Evolutionary conservation across 202 grass and related monocot species (phyloP), one percentile per base, ranked within the genome.

Genomic region (Saccharum hybrid): DNA sequence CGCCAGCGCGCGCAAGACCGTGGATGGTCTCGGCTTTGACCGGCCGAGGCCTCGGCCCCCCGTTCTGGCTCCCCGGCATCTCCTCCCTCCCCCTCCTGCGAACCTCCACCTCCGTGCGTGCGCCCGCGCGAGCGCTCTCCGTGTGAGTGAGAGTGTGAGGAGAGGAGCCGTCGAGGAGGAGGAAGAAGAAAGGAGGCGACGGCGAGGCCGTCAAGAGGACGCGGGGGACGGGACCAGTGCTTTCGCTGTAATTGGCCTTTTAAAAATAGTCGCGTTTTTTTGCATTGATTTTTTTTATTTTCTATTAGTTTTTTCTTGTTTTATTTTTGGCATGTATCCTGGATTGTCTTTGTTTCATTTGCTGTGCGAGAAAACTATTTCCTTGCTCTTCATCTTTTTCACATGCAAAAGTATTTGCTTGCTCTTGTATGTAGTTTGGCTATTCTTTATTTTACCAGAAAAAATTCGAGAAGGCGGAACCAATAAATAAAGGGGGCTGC

Each of bases 51-150:
- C 89, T 94, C 83, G 67, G 75, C 68, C 68, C 66, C 41, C 82
- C 85, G 79, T 99, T 90, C 80, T 94, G 87, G 81, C 86, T 94
- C 22, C 86, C 96, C 14, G 91, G 92, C 93, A 95, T 95, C 71
- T 81, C 56, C 81, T 85, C 71, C 48, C 67, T 83, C 66, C 74
- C 68, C 66, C 77, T 38, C 45, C 16, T 85, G 19, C 31, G 23
- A 64, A 52, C 15, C 56, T 77, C 49, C 46, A 51, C 33, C 46
- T 77, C 59, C 34, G 83, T 30, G 21, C 74, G 41, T 8, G 69
- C 61, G 54, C 62, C 77, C 41, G 48, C 69, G 82, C 56, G 80
- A 76, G 75, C 60, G 68, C 66, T 66, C 41, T 75, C 12, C 65
- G n/a, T 36, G 60, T 63, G 15, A n/a, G 67, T 51, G 65, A n/a